A percentile compares a stretch with the other conserved stretches of the same genome.
Conservation (phyloP, 2,329 filamentous ascomycete species). For the Onygenales sp. region DNA sequence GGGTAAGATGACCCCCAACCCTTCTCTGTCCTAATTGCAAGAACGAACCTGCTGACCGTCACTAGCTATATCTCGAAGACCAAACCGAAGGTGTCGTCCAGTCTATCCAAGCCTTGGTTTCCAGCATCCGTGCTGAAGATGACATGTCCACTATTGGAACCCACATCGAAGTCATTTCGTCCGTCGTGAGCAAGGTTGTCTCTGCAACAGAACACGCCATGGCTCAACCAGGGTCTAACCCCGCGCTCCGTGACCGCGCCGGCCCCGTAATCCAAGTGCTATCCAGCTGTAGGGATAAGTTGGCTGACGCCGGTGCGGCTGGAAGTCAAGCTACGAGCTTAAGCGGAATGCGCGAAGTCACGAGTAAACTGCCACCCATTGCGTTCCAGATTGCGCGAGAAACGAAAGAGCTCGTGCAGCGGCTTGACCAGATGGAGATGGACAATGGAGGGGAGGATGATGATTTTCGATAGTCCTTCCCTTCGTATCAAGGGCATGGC, state of each 20-base stretch:
- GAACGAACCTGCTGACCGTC: slow-evolving; percentile 9
- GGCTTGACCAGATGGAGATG: slow-evolving; percentile 33
- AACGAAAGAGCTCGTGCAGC: slow-evolving; percentile 61
- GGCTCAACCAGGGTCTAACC: slow-evolving; percentile 36
- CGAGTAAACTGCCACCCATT: slow-evolving; percentile 65
- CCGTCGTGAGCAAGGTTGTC: slow-evolving; percentile 61
- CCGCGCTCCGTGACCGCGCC: slow-evolving; percentile 39
- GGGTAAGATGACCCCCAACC: slow-evolving; percentile 30
- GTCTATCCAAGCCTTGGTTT: slow-evolving; percentile 72
- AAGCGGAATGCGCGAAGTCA: slow-evolving; percentile 47
- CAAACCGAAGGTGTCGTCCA: slow-evolving; percentile 71
- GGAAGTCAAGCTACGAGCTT: slow-evolving; percentile 51
- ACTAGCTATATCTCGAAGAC: slow-evolving; percentile 67
- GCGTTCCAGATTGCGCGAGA: slow-evolving; percentile 80
- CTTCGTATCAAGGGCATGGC: too few species aligned
- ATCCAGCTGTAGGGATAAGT: slow-evolving; percentile 52
- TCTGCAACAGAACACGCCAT: slow-evolving; percentile 52
- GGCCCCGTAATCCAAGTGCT: slow-evolving; percentile 38
- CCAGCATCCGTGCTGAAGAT: slow-evolving; percentile 57
- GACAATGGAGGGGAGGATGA: slow-evolving; percentile 19
- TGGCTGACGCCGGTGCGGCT: slow-evolving; percentile 54
- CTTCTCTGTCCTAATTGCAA: background rate
- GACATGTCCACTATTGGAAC: slow-evolving; percentile 54
- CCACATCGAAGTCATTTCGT: slow-evolving; percentile 62
- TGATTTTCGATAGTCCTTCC: background rate